Percentiles rank a stretch among this genome's conserved stretches.
Evolutionary conservation across 2,329 filamentous ascomycete genomes (phyloP).

Genomic region (Exophiala viscosa): DNA sequence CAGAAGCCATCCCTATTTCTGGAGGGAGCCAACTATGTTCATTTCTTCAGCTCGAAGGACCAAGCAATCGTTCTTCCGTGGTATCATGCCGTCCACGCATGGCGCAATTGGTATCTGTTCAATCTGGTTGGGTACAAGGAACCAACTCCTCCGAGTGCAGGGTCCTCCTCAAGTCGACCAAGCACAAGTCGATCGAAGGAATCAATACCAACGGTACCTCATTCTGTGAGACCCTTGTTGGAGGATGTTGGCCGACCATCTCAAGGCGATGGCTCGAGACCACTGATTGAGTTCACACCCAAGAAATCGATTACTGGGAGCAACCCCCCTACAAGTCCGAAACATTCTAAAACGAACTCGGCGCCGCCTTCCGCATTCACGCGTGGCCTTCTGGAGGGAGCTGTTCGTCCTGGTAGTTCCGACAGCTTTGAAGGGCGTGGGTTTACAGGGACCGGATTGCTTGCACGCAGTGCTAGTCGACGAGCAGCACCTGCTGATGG

Average conservation of each 20-base stretch:
- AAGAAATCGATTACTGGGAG: conserved; percentile 8
- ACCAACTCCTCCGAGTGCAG: conserved; percentile 21
- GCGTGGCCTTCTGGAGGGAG: not conserved
- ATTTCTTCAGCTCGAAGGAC: conserved; percentile 85
- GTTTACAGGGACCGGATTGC: conserved; percentile 25
- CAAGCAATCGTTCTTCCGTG: conserved; percentile 63
- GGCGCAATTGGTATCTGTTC: conserved; percentile 90
- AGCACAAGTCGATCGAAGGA: conserved; percentile 40
- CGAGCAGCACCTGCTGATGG: conserved; percentile 19
- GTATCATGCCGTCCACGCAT: conserved; percentile 67
- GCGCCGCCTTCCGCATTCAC: conserved; percentile 15
- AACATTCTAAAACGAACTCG: not conserved
- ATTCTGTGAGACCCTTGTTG: conserved; percentile 61
- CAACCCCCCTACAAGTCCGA: conserved; percentile 1
- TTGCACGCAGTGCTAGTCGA: conserved; percentile 23
- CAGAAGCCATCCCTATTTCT: conserved; percentile 82
- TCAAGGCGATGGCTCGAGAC: conserved; percentile 10
- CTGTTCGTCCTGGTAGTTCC: not conserved
- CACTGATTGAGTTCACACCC: conserved; percentile 15
- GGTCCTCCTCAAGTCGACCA: conserved; percentile 1
- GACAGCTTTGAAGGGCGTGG: conserved; percentile 9
- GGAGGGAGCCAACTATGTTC: conserved; percentile 79
- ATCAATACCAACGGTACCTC: conserved; percentile 58
- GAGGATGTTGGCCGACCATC: conserved; percentile 6
- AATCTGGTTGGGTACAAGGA: conserved; percentile 62